These are phyloP conservation scores for Pythium folliculosum DNA, from an alignment of 352 stramenopile species.

Conservation along the genomic window DNA sequence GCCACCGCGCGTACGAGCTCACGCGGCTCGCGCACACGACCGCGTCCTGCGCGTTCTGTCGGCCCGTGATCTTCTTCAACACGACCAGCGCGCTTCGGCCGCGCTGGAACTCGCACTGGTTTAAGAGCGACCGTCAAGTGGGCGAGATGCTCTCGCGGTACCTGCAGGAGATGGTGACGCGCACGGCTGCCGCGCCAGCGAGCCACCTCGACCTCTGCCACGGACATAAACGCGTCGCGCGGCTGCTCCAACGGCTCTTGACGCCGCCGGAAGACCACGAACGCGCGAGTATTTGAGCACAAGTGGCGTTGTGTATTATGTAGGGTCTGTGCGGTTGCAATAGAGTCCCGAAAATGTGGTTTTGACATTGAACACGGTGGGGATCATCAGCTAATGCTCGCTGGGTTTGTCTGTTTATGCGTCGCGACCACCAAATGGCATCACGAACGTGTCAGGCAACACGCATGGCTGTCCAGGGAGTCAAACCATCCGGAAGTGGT, in stretches of 20 bases:
- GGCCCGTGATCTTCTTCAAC: slow-evolving; percentile 1
- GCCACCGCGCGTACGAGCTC: slow-evolving; percentile 1
- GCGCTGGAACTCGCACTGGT: neutral
- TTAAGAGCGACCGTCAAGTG: neutral
- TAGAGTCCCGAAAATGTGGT: neutral
- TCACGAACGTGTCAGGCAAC: no score
- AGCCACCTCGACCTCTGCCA: neutral
- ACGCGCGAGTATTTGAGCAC: neutral
- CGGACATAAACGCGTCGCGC: neutral
- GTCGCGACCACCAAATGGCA: neutral
- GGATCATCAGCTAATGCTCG: neutral
- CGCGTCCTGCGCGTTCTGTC: neutral
- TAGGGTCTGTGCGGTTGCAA: no score
- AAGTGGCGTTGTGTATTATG: no score
- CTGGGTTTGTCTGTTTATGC: neutral
- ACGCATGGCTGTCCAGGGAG: no score
- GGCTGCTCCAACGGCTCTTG: neutral
- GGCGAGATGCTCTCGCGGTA: neutral
- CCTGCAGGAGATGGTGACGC: neutral
- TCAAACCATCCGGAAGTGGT: no score
- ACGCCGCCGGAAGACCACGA: neutral
- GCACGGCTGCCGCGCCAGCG: neutral
- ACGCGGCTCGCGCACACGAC: neutral
- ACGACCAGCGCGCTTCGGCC: neutral
- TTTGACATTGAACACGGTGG: neutral